Evolutionary conservation across 1,139 yeast genomes (phyloP).

Genomic region (Pichia terricola): DNA sequence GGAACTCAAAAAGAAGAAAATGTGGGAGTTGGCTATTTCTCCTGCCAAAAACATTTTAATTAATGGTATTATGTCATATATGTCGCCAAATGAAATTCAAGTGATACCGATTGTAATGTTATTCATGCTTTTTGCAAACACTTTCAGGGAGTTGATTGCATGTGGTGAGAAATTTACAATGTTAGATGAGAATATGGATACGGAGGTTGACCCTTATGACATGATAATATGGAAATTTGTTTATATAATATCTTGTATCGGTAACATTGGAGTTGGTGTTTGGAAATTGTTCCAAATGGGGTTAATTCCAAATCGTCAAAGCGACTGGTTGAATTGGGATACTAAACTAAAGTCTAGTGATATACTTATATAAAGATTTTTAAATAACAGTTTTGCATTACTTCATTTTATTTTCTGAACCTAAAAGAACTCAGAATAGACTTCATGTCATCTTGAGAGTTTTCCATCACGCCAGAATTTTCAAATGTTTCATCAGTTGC

Average conservation of each 20-base stretch:
- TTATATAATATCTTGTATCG: constrained; percentile 48
- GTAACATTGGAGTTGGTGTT: constrained; percentile 64
- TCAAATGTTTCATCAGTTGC: not conserved
- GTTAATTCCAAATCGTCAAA: constrained; percentile 70
- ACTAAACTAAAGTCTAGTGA: constrained; percentile 29
- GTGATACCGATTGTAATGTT: constrained; percentile 90
- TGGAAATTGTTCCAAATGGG: constrained; percentile 89
- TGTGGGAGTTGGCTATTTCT: constrained; percentile 78
- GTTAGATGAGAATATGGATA: constrained; percentile 36
- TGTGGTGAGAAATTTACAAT: not conserved
- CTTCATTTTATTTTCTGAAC: not conserved
- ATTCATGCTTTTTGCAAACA: constrained; percentile 69
- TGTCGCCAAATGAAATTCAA: constrained; percentile 88
- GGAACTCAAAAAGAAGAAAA: constrained; percentile 45
- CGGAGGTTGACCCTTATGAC: constrained; percentile 18
- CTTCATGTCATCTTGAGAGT: constrained; percentile 14
- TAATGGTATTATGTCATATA: constrained; percentile 84
- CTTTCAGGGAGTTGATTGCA: constrained; percentile 44
- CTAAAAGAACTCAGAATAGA: constrained; percentile 13
- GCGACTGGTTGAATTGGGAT: constrained; percentile 94
- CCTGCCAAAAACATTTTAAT: constrained; percentile 85
- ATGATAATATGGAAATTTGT: constrained; percentile 17
- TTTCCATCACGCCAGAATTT: constrained; percentile 4
- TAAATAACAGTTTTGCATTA: not conserved
- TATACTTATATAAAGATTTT: constrained; percentile 7